Conservation (phyloP, 345 rosid species). For the Cardamine chenopodiifolia region DNA sequence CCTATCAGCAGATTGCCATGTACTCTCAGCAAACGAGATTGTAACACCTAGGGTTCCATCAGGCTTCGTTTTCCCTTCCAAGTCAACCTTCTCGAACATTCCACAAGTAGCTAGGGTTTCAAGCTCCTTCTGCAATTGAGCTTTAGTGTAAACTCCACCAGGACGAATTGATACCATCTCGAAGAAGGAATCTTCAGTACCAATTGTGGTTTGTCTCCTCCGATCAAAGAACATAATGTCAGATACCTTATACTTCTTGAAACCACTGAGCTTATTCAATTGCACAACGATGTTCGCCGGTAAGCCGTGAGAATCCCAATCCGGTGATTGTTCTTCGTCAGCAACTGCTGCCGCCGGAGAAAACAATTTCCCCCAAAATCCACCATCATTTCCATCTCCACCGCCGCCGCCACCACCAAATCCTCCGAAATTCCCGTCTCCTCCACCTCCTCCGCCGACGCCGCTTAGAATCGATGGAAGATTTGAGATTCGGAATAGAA, state of each 20-base stretch:
- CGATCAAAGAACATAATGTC: slow-evolving; percentile 82
- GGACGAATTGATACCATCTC: slow-evolving; percentile 94
- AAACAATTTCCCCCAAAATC: slow-evolving; percentile 62
- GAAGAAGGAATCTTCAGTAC: slow-evolving; percentile 88
- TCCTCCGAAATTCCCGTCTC: slow-evolving; percentile 52
- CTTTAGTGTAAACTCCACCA: slow-evolving; percentile 80
- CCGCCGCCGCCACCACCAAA: slow-evolving; percentile 59
- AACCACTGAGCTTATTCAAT: slow-evolving; percentile 80
- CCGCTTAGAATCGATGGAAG: slow-evolving; percentile 35
- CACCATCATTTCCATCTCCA: slow-evolving; percentile 47
- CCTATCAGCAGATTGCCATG: slow-evolving; percentile 90
- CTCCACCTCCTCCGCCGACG: slow-evolving; percentile 43
- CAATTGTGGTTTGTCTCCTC: slow-evolving; percentile 60
- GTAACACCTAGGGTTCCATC: slow-evolving; percentile 75
- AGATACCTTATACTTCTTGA: slow-evolving; percentile 80
- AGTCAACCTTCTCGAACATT: slow-evolving; percentile 96
- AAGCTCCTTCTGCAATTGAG: slow-evolving; percentile 83
- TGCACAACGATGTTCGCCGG: slow-evolving; percentile 88
- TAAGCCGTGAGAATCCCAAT: slow-evolving; percentile 89
- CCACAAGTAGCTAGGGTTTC: slow-evolving; percentile 91
- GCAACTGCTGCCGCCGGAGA: slow-evolving; percentile 66
- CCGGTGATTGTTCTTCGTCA: slow-evolving; percentile 67
- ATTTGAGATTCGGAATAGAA: slow-evolving; percentile 55
- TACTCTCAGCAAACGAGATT: slow-evolving; percentile 80
- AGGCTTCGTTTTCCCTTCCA: slow-evolving; percentile 80